Base-by-base conservation (phyloP, 352 stramenopile species). In the Phytophthora ohioensis region DNA sequence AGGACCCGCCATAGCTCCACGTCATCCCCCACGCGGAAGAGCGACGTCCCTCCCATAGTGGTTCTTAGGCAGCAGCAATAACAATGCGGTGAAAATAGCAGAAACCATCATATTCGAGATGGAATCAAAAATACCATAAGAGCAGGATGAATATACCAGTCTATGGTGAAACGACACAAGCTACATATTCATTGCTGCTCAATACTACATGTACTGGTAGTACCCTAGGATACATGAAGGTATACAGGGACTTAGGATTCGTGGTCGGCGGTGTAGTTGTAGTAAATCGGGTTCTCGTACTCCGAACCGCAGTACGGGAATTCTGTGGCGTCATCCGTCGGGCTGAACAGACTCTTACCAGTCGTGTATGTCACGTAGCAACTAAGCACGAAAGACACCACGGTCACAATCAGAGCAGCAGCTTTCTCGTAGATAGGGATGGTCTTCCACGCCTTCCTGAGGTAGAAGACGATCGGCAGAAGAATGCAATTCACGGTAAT, bases 1-100 rank as follows among this genome's bases (percentile, higher is more conserved):
- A 88, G 67, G 47, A 90, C 67, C 34, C 76, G 78, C 79, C 70
- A 79, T 41, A 88, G 54, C 56, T 85, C 80, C 5, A 91, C 77
- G 57, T 74, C 77, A 11, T 88, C 79, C 39, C 80, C 17, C 3
- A 51, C 56, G 30, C 83, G 79, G 75, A 72, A 78, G n/a, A 80
- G 67, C 38, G 58, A 84, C 31, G 54, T 61, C 2, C 17, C 30
- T 34, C 39, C 54, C 55, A 62, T 62, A 12, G n/a, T 10, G 11
- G 36, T 42, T 27, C 21, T 27, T 27, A 27, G 21, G 21, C 21
- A 27, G 21, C 21, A 27, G 21, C 21, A 27, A 27, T 27, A 27
- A 27, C 21, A 27, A 27, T 27, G 21, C 21, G 21, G 21, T 27
- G 21, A 27, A 27, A 27, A 27, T 27, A 27, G 21, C 21, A 27